Percentiles rank a stretch among this genome's conserved stretches.
These are phyloP conservation scores for Serendipita vermifera DNA, from an alignment of 768 basidiomycete genomes.

Conservation along the genomic window DNA sequence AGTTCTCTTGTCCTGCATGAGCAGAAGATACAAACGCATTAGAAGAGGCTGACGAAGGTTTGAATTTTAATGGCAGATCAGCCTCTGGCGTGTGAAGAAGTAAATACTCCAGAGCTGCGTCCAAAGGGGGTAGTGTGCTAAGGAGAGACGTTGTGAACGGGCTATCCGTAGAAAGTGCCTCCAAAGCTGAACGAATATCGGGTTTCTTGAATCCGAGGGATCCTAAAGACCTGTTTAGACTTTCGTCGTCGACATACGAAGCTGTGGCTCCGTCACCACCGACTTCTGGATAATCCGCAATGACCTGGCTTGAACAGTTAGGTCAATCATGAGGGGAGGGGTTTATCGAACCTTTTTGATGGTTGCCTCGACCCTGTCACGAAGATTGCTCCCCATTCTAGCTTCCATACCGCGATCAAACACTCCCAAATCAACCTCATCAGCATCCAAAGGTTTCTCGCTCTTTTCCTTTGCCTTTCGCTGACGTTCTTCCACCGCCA, in stretches of 20 bases:
- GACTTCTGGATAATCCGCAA: slow-evolving; percentile 39
- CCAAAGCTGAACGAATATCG: slow-evolving; percentile 27
- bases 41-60: slow-evolving; percentile 51
- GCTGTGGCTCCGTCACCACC: slow-evolving; percentile 21
- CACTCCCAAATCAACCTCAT: slow-evolving; percentile 25
- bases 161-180: slow-evolving; percentile 46
- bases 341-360: slow-evolving; percentile 51
- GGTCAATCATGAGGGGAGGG: slow-evolving; percentile 13
- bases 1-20: slow-evolving; percentile 46
- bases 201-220: slow-evolving; percentile 53
- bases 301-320: slow-evolving; percentile 39
- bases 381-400: slow-evolving; percentile 60
- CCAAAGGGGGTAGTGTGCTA: slow-evolving; percentile 43
- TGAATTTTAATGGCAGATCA: slow-evolving; percentile 64
- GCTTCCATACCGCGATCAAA: slow-evolving; percentile 44
- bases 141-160: slow-evolving; percentile 51
- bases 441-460: slow-evolving; percentile 26
- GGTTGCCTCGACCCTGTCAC: slow-evolving; percentile 68
- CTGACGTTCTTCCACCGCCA: slow-evolving; percentile 54
- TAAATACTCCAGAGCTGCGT: slow-evolving; percentile 75
- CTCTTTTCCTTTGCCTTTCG: slow-evolving; percentile 36
- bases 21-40: slow-evolving; percentile 54
- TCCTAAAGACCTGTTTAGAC: slow-evolving; percentile 20
- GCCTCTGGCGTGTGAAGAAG: slow-evolving; percentile 75
- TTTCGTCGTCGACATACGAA: slow-evolving; percentile 28